A percentile compares a stretch with the other conserved stretches of the same genome.
Evolutionary conservation across 225 moss, liverwort and hornwort genomes (phyloP).

Genomic region (Ulota crispa): DNA sequence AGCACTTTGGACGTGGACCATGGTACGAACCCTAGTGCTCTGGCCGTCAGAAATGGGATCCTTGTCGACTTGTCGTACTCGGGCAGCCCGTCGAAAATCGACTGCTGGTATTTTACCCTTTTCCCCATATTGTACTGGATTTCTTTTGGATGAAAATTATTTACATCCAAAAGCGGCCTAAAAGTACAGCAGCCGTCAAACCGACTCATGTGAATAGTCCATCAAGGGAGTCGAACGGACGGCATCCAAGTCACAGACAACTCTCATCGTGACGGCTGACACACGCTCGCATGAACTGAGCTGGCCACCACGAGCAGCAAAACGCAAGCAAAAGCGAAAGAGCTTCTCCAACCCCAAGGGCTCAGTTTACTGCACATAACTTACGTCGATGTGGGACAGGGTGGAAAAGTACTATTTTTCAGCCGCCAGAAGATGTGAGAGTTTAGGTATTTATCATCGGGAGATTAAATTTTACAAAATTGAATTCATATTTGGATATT

Average conservation of each 20-base stretch:
- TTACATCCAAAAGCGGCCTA: too few species aligned
- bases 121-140: too few species aligned
- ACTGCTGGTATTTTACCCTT: not conserved
- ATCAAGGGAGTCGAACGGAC: not conserved
- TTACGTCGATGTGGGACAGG: too few species aligned
- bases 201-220: not conserved
- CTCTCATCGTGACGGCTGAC: slow-evolving; percentile 23
- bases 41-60: not conserved
- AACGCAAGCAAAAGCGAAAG: not conserved
- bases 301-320: not conserved
- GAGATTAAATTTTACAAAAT: too few species aligned
- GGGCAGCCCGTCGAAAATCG: not conserved
- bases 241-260: not conserved
- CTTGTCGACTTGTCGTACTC: not conserved
- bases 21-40: too few species aligned
- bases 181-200: not conserved
- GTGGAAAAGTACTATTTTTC: too few species aligned
- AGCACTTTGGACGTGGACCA: too few species aligned
- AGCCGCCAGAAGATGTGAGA: too few species aligned
- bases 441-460: too few species aligned
- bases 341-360: not conserved
- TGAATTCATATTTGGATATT: too few species aligned
- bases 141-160: not conserved
- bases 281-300: not conserved
- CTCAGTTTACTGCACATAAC: too few species aligned